Percentiles rank a stretch among this genome's conserved stretches.
Conservation (phyloP, 176 grass and related monocot species). For the Saccharum spontaneum region DNA sequence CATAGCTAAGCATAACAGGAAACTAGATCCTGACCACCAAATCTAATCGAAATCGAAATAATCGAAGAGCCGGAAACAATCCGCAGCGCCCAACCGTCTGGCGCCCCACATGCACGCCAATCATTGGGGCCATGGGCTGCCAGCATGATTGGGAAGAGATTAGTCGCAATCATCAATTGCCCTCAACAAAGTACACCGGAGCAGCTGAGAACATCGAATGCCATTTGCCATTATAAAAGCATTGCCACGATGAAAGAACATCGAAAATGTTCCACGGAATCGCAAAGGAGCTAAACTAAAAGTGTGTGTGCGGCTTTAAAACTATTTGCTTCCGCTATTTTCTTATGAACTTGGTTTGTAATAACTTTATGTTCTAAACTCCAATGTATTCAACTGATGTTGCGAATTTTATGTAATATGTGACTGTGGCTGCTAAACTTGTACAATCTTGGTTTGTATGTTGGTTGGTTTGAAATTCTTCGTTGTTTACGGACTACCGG, state of each 20-base stretch:
- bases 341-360: no score
- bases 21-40: neutral
- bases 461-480: no score
- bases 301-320: no score
- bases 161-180: neutral
- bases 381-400: no score
- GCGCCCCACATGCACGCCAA: conserved; percentile 6
- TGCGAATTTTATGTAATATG: no score
- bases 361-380: no score
- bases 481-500: no score
- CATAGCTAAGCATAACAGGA: neutral
- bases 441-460: no score
- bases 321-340: no score
- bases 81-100: neutral
- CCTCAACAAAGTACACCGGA: neutral
- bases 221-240: neutral
- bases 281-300: no score
- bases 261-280: neutral
- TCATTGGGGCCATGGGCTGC: conserved; percentile 2
- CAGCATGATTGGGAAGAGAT: conserved; percentile 7
- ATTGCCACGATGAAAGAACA: neutral
- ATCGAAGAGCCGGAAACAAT: neutral
- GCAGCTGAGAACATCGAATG: neutral
- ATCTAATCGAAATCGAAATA: neutral
- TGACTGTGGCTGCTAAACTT: no score